Base-by-base conservation (phyloP, 257 asterid genomes). In the Solanum rostratum region DNA sequence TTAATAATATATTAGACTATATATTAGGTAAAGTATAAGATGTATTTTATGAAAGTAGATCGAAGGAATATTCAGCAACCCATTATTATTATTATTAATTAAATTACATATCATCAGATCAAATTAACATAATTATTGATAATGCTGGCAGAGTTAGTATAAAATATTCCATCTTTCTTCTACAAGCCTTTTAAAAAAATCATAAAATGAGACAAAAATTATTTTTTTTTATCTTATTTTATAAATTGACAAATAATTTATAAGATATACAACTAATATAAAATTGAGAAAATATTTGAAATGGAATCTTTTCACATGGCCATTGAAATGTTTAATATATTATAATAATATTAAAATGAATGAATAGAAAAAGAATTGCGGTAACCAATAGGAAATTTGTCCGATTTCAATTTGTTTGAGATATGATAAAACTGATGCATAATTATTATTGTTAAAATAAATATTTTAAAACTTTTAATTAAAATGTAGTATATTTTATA, bases 371-470 rank as follows among this genome's bases (percentile, higher is more conserved):
- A 3, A 66, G 0, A 0, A 30, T 66, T 66, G 1, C 3, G 3
- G 1, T 65, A 14, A 2, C 1, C 1, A 7, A 60, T 5, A 6
- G 41, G 27, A 14, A 27, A 5, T 6, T 27, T 65, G 1, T 0
- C 7, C 2, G 0, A 7, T 7, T 14, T 8, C 1, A 65, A 14
- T 5, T 65, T 7, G 0, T 14, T 65, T 1, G 20, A 0, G 1
- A 7, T 63, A 60, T 10, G 33, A 60, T 22, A 22, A 11, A 16
- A 22, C 8, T 29, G 10, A 63, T 29, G 0, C 0, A 0, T 65
- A 27, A 63, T 15, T 27, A 27, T 63, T 63, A 14, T 27, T 1
- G 3, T 63, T 13, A 12, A 7, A 0, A 24, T 1, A 62, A 63
- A 27, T 63, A 63, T 62, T 5, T 24, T 19, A 10, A 10, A 27